A percentile compares a stretch with the other conserved stretches of the same genome.
These are phyloP conservation scores for Aureobasidium melanogenum DNA, from an alignment of 2,329 filamentous ascomycete species.

Conservation along the genomic window DNA sequence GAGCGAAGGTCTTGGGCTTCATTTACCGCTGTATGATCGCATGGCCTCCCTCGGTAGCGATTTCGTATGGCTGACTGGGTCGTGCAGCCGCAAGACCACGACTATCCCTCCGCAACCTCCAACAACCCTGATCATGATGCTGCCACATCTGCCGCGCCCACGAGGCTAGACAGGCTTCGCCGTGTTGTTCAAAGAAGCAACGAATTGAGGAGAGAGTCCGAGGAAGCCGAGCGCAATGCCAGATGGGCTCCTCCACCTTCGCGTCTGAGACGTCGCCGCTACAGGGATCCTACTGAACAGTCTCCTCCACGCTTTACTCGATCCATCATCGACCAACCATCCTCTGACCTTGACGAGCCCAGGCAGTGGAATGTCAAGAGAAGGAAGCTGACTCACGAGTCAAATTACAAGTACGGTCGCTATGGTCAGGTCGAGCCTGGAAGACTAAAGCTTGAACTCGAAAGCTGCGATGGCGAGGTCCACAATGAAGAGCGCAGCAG, in stretches of 20 bases:
- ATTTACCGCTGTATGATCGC: conserved; percentile 11
- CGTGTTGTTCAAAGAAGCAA: conserved; percentile 26
- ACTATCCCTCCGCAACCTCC: conserved; percentile 35
- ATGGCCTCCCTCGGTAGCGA: background rate
- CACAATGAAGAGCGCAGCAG: conserved; percentile 41
- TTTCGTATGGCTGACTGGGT: conserved; percentile 5
- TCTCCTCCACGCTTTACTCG: conserved; percentile 4
- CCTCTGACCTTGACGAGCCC: conserved; percentile 15
- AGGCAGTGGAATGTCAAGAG: conserved; percentile 21
- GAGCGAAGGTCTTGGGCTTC: conserved; percentile 15
- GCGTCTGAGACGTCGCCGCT: conserved; percentile 7
- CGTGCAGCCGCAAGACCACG: conserved; percentile 31
- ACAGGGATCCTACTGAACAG: conserved; percentile 3
- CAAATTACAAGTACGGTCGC: conserved; percentile 65
- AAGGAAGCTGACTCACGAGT: conserved; percentile 30
- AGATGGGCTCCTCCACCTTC: conserved; percentile 13
- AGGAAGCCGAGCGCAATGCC: conserved; percentile 16
- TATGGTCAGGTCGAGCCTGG: conserved; percentile 83
- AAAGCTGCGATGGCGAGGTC: conserved; percentile 77
- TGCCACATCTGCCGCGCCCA: conserved; percentile 17
- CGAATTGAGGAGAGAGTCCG: conserved; percentile 21
- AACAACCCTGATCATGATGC: conserved; percentile 15
- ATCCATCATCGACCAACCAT: conserved; percentile 7
- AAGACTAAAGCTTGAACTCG: conserved; percentile 73
- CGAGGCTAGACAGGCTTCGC: conserved; percentile 26